A percentile compares a stretch with the other conserved stretches of the same genome.
Conservation (phyloP, 2,329 filamentous ascomycete species). For the Ophiostoma pallidulum region DNA sequence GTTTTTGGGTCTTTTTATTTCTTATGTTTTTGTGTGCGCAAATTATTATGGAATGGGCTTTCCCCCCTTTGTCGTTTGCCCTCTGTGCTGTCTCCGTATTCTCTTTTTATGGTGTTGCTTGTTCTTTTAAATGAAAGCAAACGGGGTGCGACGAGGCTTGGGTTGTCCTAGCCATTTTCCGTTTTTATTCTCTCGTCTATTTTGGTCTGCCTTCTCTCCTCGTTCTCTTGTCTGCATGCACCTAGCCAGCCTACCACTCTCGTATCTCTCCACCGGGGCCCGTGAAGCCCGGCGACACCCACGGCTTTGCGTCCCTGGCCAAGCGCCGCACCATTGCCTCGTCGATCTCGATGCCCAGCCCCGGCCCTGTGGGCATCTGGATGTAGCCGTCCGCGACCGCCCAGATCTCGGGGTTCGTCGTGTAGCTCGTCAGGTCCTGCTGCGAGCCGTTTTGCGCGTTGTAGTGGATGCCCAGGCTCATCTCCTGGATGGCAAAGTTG, state of each 20-base stretch:
- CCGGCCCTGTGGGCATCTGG: conserved; percentile 40
- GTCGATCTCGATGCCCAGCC: conserved; percentile 54
- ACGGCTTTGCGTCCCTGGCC: conserved; percentile 38
- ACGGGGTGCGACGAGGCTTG: no score
- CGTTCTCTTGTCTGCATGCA: no score
- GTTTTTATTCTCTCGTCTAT: conserved; percentile 16
- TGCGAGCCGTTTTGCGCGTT: conserved; percentile 39
- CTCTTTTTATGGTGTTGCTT: no score
- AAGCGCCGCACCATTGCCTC: conserved; percentile 51
- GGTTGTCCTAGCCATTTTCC: no score
- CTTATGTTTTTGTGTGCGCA: no score
- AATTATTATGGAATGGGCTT: no score
- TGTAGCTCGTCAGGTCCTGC: conserved; percentile 52
- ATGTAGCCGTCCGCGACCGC: conserved; percentile 47
- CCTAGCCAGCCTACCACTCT: conserved; percentile 53
- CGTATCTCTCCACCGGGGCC: conserved; percentile 48
- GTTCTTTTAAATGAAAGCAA: no score
- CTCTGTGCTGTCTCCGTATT: no score
- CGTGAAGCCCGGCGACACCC: conserved; percentile 47
- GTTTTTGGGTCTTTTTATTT: no score
- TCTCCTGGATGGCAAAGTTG: conserved; percentile 59
- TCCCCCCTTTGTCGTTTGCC: no score
- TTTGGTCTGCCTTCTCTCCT: neutral
- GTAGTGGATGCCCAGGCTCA: conserved; percentile 63
- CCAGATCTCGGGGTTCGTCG: conserved; percentile 46